These are phyloP conservation scores for Botrytis hyacinthi DNA, from an alignment of 2,329 filamentous ascomycete species.

Conservation along the genomic window DNA sequence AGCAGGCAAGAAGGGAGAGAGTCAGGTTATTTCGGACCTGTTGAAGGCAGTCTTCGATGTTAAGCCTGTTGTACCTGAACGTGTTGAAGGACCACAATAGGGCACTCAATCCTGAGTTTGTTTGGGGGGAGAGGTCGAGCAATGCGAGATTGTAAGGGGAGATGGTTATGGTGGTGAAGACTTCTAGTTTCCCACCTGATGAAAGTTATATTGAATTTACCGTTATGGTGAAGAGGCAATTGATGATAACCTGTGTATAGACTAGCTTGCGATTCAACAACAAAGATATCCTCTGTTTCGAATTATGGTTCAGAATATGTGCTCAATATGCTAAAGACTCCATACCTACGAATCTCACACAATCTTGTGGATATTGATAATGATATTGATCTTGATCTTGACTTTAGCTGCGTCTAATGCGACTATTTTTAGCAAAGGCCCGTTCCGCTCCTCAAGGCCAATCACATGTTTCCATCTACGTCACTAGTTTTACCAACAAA, in stretches of 20 bases:
- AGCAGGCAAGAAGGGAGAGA: slow-evolving; percentile 75
- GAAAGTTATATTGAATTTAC: slow-evolving; percentile 7
- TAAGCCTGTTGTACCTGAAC: slow-evolving; percentile 63
- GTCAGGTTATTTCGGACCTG: slow-evolving; percentile 77
- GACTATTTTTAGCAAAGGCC: slow-evolving; percentile 8
- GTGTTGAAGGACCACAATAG: slow-evolving; percentile 38
- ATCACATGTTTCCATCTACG: slow-evolving; percentile 34
- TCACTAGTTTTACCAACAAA: slow-evolving; percentile 27
- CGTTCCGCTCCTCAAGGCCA: slow-evolving; percentile 7
- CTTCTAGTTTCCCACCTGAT: background rate
- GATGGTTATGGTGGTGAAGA: background rate
- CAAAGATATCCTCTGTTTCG: slow-evolving; percentile 22
- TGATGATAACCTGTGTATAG: slow-evolving; percentile 32
- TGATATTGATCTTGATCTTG: background rate
- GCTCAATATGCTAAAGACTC: background rate
- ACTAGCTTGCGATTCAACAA: slow-evolving; percentile 30
- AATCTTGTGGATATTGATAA: background rate
- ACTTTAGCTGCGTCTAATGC: background rate
- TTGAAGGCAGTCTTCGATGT: slow-evolving; percentile 83
- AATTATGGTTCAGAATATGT: background rate
- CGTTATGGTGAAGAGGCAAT: background rate
- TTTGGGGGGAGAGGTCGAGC: background rate
- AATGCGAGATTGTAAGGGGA: background rate
- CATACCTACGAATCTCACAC: background rate
- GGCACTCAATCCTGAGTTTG: background rate